Evolutionary conservation across 257 asterid genomes (phyloP), one percentile per base, ranked within the genome.

Genomic region (Avicennia marina): DNA sequence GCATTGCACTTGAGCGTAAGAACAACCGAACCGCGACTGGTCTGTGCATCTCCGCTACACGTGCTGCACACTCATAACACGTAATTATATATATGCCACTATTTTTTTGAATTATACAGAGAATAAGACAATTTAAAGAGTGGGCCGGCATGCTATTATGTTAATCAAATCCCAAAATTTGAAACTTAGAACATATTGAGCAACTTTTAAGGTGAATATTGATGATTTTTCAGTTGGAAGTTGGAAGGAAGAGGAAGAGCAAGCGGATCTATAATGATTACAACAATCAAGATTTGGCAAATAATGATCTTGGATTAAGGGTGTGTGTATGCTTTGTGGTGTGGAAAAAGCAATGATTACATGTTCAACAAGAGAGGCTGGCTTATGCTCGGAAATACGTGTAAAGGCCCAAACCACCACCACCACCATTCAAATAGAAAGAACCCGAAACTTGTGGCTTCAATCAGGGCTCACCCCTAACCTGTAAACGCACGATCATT

Each of bases 271-370:
- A 59, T 39, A 59, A 72, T 66, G 58, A 79, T 75, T 45, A 56
- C 26, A 45, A 58, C 77, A 77, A 75, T 80, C 77, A 71, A 69
- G 71, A 64, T 61, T 62, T 60, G 54, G 55, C 43, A 62, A 64
- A 53, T 75, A 73, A 62, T 64, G 57, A 68, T 60, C n/a, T 65
- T 20, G n/a, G 68, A 58, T 66, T 56, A 49, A 61, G 62, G 58
- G 53, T 46, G 65, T 60, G 68, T n/a, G n/a, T 45, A 36, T 46
- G 66, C 55, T 67, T 69, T 67, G 67, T 63, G 62, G 51, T 45
- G 62, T 70, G 62, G 56, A 53, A 58, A 53, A 20, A 67, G n/a
- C 76, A 76, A 84, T 81, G 77, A 81, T 78, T 77, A 72, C 69
- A 11, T 39, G 20, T 56, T 59, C 77, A 73, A 67, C 29, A 56